Percentiles rank a stretch among this genome's conserved stretches.
Conservation (phyloP, 78 protist genomes). For the Guillardia theta region DNA sequence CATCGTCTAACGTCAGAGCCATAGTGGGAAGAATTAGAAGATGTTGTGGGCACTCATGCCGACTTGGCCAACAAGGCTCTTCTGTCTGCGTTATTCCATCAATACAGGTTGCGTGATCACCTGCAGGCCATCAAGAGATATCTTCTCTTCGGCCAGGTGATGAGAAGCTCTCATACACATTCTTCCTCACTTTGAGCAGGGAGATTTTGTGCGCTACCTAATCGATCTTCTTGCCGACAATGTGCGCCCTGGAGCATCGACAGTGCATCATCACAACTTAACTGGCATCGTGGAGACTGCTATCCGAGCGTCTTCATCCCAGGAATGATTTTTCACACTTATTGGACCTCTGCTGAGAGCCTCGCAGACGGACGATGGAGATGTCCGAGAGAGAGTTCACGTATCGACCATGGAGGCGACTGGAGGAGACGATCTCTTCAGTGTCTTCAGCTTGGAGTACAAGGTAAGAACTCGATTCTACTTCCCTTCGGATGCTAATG, state of each 20-base stretch:
- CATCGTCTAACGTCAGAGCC: no score
- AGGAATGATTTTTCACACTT: no score
- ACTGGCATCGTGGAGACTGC: constrained; percentile 8
- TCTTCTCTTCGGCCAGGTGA: constrained; percentile 7
- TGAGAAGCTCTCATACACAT: background rate
- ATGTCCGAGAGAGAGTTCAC: background rate
- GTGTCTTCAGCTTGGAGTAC: background rate
- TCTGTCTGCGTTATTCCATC: background rate
- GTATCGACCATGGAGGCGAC: constrained; percentile 36
- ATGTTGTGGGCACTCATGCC: background rate
- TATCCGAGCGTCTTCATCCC: background rate
- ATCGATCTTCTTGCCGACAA: background rate
- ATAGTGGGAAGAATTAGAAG: background rate
- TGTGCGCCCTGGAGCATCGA: background rate
- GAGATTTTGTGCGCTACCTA: constrained; percentile 17
- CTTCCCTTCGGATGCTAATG: no score
- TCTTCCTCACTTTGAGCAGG: background rate
- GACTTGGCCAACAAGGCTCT: background rate
- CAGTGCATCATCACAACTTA: background rate
- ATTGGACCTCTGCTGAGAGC: no score
- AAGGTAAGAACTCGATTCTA: constrained; percentile 6
- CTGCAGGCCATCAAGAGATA: background rate
- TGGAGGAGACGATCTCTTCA: background rate
- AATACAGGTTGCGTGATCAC: background rate
- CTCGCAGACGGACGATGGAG: background rate